Evolutionary conservation across 2,329 filamentous ascomycete species (phyloP).

Genomic region (Lecanicillium sp.): DNA sequence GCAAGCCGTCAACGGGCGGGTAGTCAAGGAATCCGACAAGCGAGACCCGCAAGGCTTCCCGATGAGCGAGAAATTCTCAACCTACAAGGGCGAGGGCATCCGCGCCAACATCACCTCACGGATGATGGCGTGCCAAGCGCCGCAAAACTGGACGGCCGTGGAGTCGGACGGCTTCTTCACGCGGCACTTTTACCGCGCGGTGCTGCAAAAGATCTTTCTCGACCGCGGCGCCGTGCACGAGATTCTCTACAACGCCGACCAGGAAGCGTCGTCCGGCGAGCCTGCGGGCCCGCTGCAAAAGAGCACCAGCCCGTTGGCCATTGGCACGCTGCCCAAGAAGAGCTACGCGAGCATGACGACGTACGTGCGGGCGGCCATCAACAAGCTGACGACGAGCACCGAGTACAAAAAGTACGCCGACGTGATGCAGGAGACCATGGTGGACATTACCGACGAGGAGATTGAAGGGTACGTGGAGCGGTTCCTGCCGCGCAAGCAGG

Average conservation of each 20-base stretch:
- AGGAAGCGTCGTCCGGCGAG: constrained; percentile 13
- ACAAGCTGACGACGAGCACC: constrained; percentile 57
- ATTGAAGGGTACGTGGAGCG: constrained; percentile 60
- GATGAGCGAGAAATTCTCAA: constrained; percentile 68
- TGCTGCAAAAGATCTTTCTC: constrained; percentile 87
- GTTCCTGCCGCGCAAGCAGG: constrained; percentile 63
- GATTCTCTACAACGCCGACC: constrained; percentile 31
- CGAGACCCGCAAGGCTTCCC: constrained; percentile 89
- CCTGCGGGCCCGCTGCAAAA: constrained; percentile 37
- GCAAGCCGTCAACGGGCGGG: constrained; percentile 60
- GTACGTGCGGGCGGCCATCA: constrained; percentile 75
- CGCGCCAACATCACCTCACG: constrained; percentile 90
- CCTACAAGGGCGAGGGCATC: constrained; percentile 54
- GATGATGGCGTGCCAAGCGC: constrained; percentile 97
- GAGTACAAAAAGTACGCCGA: constrained; percentile 52
- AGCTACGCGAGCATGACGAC: constrained; percentile 68
- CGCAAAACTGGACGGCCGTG: constrained; percentile 76
- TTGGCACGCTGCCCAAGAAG: constrained; percentile 74
- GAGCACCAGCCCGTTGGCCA: constrained; percentile 72
- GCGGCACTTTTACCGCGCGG: constrained; percentile 83
- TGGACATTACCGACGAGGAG: constrained; percentile 63
- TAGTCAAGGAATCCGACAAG: constrained; percentile 60
- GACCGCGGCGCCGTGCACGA: constrained; percentile 71
- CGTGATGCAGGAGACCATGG: constrained; percentile 59
- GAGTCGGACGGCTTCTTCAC: constrained; percentile 88